Conservation (phyloP, 768 basidiomycete species). For the Pulveroboletus sp. region DNA sequence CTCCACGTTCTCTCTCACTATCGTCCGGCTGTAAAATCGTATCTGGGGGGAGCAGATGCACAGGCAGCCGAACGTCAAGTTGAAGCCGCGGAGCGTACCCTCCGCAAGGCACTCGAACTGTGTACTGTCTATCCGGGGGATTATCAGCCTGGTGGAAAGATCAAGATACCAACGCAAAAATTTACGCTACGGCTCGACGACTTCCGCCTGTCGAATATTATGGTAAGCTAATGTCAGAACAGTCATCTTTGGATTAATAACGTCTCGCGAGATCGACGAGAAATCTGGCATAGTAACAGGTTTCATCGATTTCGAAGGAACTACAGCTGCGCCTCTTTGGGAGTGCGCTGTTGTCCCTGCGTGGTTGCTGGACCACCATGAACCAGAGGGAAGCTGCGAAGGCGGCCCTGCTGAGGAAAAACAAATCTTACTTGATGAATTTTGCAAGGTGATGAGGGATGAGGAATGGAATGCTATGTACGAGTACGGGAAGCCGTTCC, state of each 20-base stretch:
- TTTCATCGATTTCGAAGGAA: not conserved
- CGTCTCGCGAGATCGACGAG: not conserved
- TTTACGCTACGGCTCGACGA: too few relatives aligned
- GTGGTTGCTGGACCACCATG: not conserved
- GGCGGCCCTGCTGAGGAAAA: too few relatives aligned
- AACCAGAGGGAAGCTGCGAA: too few relatives aligned
- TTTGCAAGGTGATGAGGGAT: not conserved
- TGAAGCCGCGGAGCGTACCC: not conserved
- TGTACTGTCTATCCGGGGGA: constrained; percentile 1
- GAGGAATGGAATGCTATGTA: not conserved
- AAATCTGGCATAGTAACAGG: not conserved
- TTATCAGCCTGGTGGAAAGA: not conserved
- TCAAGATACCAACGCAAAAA: too few relatives aligned
- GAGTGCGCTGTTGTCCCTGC: not conserved
- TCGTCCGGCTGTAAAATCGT: too few relatives aligned
- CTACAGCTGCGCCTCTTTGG: not conserved
- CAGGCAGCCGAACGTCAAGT: too few relatives aligned
- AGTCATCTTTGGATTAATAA: not conserved
- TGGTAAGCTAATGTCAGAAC: not conserved
- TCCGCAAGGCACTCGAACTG: not conserved
- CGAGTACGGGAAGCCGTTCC: not conserved
- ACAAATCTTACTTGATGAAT: not conserved
- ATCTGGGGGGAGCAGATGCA: too few relatives aligned
- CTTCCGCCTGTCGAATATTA: constrained; percentile 3
- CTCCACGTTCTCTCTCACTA: too few relatives aligned